These are phyloP conservation scores for Arachis monticola DNA, from an alignment of 331 rosid species.

Conservation along the genomic window DNA sequence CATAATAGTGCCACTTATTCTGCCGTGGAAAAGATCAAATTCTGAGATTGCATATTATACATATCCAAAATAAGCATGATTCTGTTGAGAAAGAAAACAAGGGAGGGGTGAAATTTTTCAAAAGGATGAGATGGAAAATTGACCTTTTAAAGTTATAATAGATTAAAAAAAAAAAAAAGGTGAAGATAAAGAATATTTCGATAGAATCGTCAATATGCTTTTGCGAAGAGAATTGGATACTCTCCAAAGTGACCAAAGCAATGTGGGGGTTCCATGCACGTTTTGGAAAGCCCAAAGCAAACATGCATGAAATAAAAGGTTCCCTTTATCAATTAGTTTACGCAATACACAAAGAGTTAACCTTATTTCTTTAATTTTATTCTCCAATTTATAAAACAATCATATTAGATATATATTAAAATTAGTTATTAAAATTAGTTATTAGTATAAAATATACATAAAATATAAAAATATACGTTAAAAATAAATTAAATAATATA, in stretches of 20 bases:
- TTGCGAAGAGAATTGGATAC: conserved; percentile 69
- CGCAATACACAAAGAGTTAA: conserved; percentile 18
- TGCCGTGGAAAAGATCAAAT: not conserved
- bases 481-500: too few species aligned
- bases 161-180: not conserved
- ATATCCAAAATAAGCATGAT: not conserved
- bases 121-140: not conserved
- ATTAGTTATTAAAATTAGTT: too few species aligned
- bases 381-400: too few species aligned
- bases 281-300: conserved; percentile 37
- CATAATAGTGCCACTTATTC: not conserved
- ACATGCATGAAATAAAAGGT: conserved; percentile 16
- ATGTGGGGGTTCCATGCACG: conserved; percentile 39
- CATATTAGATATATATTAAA: not conserved
- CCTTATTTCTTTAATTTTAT: conserved; percentile 1
- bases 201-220: conserved; percentile 43
- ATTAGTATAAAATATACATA: too few species aligned
- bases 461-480: too few species aligned
- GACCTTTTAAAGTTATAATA: not conserved
- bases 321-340: conserved; percentile 20
- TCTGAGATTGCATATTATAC: conserved; percentile 10
- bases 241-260: conserved; percentile 41
- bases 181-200: conserved; percentile 56
- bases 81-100: too few species aligned
- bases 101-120: not conserved